Evolutionary conservation across 1,284 basidiomycete genomes (phyloP).

Genomic region (Leucoagaricus sp.): DNA sequence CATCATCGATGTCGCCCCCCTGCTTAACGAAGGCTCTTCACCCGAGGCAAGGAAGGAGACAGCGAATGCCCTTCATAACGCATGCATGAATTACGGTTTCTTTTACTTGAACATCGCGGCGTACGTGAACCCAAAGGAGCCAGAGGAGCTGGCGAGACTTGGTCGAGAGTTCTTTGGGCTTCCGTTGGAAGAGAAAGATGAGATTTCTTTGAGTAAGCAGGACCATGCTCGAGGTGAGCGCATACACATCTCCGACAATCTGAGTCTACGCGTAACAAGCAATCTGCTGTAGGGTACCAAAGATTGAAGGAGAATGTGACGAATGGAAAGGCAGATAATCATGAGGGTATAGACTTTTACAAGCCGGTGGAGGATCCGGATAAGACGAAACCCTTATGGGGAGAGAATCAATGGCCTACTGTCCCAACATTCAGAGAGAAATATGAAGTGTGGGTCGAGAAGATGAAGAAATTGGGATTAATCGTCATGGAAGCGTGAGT

Average conservation of each 20-base stretch:
- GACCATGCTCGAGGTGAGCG: slow-evolving; percentile 75
- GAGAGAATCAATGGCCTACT: slow-evolving; percentile 82
- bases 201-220: slow-evolving; percentile 61
- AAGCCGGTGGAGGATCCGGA: slow-evolving; percentile 70
- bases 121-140: slow-evolving; percentile 56
- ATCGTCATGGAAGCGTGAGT: slow-evolving; percentile 81
- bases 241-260: background rate
- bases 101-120: slow-evolving; percentile 79
- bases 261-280: slow-evolving; percentile 5
- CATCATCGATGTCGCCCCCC: slow-evolving; percentile 58
- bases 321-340: slow-evolving; percentile 80
- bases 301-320: slow-evolving; percentile 82
- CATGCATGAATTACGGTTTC: slow-evolving; percentile 81
- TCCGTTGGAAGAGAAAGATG: slow-evolving; percentile 74
- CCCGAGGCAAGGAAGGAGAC: slow-evolving; percentile 37
- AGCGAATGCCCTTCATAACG: slow-evolving; percentile 66
- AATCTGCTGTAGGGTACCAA: slow-evolving; percentile 57
- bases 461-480: slow-evolving; percentile 79
- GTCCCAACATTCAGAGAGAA: slow-evolving; percentile 58
- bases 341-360: slow-evolving; percentile 85
- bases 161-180: slow-evolving; percentile 73
- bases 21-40: slow-evolving; percentile 39
- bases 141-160: slow-evolving; percentile 64
- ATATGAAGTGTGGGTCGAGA: slow-evolving; percentile 74
- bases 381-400: slow-evolving; percentile 70